A percentile compares a stretch with the other conserved stretches of the same genome.
phyloP scores from a whole-genome alignment of 805 yeast species.

The Suhomyces emberorum region DNA sequence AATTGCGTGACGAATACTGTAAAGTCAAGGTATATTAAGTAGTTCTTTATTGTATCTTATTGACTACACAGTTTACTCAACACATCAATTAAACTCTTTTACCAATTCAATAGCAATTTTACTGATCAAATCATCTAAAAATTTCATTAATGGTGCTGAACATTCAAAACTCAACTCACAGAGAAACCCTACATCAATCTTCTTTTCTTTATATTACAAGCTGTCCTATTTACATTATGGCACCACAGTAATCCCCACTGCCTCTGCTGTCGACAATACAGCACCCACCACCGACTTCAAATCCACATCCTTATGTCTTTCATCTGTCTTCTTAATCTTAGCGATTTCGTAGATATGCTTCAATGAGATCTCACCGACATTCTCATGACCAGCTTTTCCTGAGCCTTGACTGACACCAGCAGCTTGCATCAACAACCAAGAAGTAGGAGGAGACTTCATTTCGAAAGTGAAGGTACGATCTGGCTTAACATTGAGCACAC shows the following conservation, averaged over 20 bases:
- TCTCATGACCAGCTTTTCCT: conserved; percentile 57
- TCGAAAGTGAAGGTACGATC: conserved; percentile 87
- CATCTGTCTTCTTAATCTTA: conserved; percentile 85
- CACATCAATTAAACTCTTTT: too few relatives aligned
- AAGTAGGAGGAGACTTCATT: conserved; percentile 87
- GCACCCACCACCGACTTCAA: conserved; percentile 77
- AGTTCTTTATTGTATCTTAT: too few relatives aligned
- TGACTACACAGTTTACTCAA: too few relatives aligned
- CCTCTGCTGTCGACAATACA: conserved; percentile 83
- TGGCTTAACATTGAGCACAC: conserved; percentile 79
- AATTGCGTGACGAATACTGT: too few relatives aligned
- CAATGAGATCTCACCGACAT: conserved; percentile 64
- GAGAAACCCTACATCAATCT: background rate
- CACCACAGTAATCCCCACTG: conserved; percentile 81
- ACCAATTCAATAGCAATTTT: too few relatives aligned
- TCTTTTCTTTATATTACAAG: background rate
- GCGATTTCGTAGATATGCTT: conserved; percentile 96
- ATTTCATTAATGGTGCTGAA: too few relatives aligned
- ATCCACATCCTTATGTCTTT: conserved; percentile 65
- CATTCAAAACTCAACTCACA: too few relatives aligned
- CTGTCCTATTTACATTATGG: conserved; percentile 39
- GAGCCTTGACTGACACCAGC: conserved; percentile 80
- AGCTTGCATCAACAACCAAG: conserved; percentile 79
- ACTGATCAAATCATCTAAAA: too few relatives aligned
- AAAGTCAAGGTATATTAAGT: too few relatives aligned